Percentiles rank a stretch among this genome's conserved stretches.
These are phyloP conservation scores for Drosera spatulata DNA, from an alignment of 179 eudicot genomes.

Conservation along the genomic window DNA sequence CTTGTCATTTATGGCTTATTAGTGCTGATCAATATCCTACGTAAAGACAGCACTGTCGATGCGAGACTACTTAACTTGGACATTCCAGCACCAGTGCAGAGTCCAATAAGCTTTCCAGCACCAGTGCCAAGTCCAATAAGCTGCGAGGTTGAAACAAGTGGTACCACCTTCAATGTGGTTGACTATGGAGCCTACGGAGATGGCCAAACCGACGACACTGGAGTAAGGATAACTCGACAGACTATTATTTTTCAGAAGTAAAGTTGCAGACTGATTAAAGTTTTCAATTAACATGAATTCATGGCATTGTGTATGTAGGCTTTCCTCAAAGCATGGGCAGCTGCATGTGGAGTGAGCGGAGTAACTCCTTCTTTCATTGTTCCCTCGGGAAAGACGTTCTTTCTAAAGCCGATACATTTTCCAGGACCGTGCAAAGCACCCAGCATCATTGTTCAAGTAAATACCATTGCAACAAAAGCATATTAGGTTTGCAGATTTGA, in stretches of 20 bases:
- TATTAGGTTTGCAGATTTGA: too few species aligned
- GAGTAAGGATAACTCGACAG: conserved; percentile 15
- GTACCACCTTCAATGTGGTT: conserved; percentile 19
- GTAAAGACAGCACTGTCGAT: too few species aligned
- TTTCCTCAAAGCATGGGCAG: conserved; percentile 39
- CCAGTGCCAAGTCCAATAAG: too few species aligned
- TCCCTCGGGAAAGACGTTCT: conserved; percentile 28
- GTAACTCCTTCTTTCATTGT: conserved; percentile 7
- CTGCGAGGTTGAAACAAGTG: neutral
- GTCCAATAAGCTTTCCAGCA: too few species aligned
- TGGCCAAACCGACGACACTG: conserved; percentile 42
- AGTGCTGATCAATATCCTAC: too few species aligned
- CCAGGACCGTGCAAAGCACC: conserved; percentile 49
- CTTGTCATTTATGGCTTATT: too few species aligned
- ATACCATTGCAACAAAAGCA: conserved; percentile 1
- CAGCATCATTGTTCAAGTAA: conserved; percentile 28
- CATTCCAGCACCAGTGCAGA: too few species aligned
- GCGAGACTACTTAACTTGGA: too few species aligned
- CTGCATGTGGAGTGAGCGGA: conserved; percentile 16
- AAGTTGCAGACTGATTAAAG: too few species aligned
- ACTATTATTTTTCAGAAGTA: too few species aligned
- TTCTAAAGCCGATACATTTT: conserved; percentile 32
- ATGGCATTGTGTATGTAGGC: conserved; percentile 11
- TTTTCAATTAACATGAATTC: too few species aligned
- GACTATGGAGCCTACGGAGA: conserved; percentile 47